These are phyloP conservation scores for Chaetomiaceae sp. DNA, from an alignment of 2,329 filamentous ascomycete genomes.

Conservation along the genomic window DNA sequence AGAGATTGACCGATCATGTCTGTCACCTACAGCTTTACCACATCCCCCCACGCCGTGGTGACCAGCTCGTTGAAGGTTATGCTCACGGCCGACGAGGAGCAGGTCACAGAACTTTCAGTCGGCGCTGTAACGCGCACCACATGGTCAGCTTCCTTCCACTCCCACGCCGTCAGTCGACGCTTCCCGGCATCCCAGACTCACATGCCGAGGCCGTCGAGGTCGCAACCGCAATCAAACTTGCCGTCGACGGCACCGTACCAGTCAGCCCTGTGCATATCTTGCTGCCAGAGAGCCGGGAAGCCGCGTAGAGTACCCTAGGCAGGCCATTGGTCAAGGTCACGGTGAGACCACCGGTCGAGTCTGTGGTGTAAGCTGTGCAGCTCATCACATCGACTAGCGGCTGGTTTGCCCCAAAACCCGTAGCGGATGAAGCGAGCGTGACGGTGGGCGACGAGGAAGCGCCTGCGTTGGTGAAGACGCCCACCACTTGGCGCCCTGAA, in stretches of 20 bases:
- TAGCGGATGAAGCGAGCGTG: slow-evolving; percentile 30
- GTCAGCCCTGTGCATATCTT: slow-evolving; percentile 32
- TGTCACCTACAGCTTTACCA: slow-evolving; percentile 25
- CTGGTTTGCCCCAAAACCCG: slow-evolving; percentile 33
- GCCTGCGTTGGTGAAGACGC: slow-evolving; percentile 37
- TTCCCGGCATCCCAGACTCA: background rate
- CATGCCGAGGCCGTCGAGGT: background rate
- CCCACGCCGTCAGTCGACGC: background rate
- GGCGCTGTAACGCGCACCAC: no score
- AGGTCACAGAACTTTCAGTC: slow-evolving; percentile 9
- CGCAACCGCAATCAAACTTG: background rate
- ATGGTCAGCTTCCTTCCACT: background rate
- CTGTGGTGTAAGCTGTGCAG: slow-evolving; percentile 38
- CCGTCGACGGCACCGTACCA: background rate
- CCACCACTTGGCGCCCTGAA: slow-evolving; percentile 31
- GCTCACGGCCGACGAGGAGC: slow-evolving; percentile 17
- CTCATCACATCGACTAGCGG: slow-evolving; percentile 36
- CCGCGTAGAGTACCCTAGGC: slow-evolving; percentile 38
- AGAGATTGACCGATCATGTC: background rate
- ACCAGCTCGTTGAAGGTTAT: slow-evolving; percentile 26
- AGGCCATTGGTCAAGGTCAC: slow-evolving; percentile 38
- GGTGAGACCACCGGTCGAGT: slow-evolving; percentile 36
- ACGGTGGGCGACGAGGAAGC: slow-evolving; percentile 27
- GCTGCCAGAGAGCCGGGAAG: slow-evolving; percentile 29
- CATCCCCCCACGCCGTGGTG: slow-evolving; percentile 22